A percentile compares a stretch with the other conserved stretches of the same genome.
phyloP scores from a whole-genome alignment of 2,329 filamentous ascomycete genomes.

The Lachnellula suecica region DNA sequence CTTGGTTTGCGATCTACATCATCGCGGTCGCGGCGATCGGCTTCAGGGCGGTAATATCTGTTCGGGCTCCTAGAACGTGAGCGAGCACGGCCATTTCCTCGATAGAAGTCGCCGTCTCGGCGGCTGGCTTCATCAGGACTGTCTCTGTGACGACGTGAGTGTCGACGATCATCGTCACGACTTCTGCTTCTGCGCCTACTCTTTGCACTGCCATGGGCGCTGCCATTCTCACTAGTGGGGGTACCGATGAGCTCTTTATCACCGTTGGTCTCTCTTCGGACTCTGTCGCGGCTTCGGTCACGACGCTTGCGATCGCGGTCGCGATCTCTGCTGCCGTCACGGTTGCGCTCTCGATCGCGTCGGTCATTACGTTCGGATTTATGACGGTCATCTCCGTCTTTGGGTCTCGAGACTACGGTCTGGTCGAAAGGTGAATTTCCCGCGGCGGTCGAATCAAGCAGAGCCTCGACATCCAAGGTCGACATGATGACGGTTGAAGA shows the following conservation, averaged over 20 bases:
- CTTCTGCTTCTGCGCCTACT: slow-evolving; percentile 80
- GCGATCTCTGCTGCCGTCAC: slow-evolving; percentile 53
- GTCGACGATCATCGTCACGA: slow-evolving; percentile 72
- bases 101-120: slow-evolving; percentile 68
- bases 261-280: slow-evolving; percentile 42
- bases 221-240: slow-evolving; percentile 73
- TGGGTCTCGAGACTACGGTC: slow-evolving; percentile 40
- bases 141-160: slow-evolving; percentile 70
- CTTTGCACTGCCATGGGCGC: slow-evolving; percentile 66
- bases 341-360: slow-evolving; percentile 54
- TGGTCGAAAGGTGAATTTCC: slow-evolving; percentile 52
- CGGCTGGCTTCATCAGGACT: slow-evolving; percentile 44
- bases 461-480: slow-evolving; percentile 80
- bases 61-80: slow-evolving; percentile 72
- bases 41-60: slow-evolving; percentile 50
- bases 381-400: slow-evolving; percentile 57
- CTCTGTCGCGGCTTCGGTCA: slow-evolving; percentile 56
- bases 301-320: slow-evolving; percentile 57
- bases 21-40: slow-evolving; percentile 50
- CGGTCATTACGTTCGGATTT: slow-evolving; percentile 53
- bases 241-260: slow-evolving; percentile 61
- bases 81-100: slow-evolving; percentile 61
- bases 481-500: slow-evolving; percentile 51
- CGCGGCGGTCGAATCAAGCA: slow-evolving; percentile 84
- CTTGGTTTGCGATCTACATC: slow-evolving; percentile 45